Evolutionary conservation across 2,329 filamentous ascomycete species (phyloP), one percentile per base, ranked within the genome.

Genomic region (Colletotrichum spaethianum): DNA sequence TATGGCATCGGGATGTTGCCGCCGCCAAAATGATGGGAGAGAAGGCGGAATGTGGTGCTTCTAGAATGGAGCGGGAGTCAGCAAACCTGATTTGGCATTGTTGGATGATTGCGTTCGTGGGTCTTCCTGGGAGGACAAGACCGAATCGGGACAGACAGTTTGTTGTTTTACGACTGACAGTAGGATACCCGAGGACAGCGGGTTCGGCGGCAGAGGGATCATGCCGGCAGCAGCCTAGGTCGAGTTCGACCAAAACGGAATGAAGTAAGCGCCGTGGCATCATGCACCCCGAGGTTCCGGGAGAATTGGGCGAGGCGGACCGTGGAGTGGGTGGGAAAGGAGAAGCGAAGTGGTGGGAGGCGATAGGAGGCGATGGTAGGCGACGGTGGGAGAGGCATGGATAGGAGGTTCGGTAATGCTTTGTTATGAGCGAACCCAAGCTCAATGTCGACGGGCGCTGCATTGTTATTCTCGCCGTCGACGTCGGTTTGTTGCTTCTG

Each of bases 1-100:
- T 72, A 59, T 69, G 59, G 70, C 59, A 53, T 63, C 65, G 70
- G 60, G 38, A 64, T 31, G 65, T 44, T 63, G 59, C 65, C 69
- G 65, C 56, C 59, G 65, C 52, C 50, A 23, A 52, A 63, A 40
- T 18, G 28, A 62, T 70, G 46, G 67, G 31, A 67, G 55, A 68
- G 63, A 63, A 44, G 31, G 26, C 26, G 28, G 48, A 38, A 69
- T 44, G 59, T 20, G 57, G 52, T 44, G 40, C 36, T 69, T 69
- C 59, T 60, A 69, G 65, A 69, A 72, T 42, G 53, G 57, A 53
- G 53, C 12, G 28, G 38, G 40, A 33, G 38, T 36, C 46, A 40
- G 44, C 69, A 57, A 46, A 52, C 50, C 36, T 56, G 64, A 55
- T 64, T 68, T 64, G 65, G 55, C 52, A 36, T 69, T 50, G 9